phyloP scores from a whole-genome alignment of 164 flowering plant genomes.

The Malania oleifera region DNA sequence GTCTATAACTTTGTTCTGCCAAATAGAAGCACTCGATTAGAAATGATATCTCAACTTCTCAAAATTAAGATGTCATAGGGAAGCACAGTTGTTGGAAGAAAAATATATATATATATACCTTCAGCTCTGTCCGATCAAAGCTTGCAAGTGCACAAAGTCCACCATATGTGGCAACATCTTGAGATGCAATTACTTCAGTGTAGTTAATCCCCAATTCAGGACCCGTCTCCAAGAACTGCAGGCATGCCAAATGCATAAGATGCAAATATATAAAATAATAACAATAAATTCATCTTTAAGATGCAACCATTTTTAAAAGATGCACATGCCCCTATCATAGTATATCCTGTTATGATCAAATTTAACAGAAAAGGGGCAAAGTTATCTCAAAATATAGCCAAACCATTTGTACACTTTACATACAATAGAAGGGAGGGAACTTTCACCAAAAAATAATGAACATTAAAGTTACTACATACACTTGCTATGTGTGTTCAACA shows the following conservation, averaged over 20 bases:
- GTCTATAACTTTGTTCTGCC: slow-evolving; percentile 92
- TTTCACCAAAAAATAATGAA: too few species aligned
- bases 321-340: too few species aligned
- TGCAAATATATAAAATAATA: neutral
- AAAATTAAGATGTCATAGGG: neutral
- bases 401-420: too few species aligned
- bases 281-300: neutral
- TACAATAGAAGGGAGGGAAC: too few species aligned
- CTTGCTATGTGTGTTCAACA: too few species aligned
- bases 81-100: neutral
- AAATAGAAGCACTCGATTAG: slow-evolving; percentile 14
- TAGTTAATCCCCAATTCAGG: slow-evolving; percentile 78
- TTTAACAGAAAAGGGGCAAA: too few species aligned
- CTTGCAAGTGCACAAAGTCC: slow-evolving; percentile 98
- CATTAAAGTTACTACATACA: too few species aligned
- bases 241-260: neutral
- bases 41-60: neutral
- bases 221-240: slow-evolving; percentile 86
- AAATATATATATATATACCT: slow-evolving; percentile 40
- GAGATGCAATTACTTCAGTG: slow-evolving; percentile 87
- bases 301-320: too few species aligned
- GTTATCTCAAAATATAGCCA: too few species aligned
- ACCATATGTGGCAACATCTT: slow-evolving; percentile 98
- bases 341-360: too few species aligned
- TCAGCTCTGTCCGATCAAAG: slow-evolving; percentile 88